Base-by-base conservation (phyloP, 441 rosid genomes). In the Croton laevigatus region DNA sequence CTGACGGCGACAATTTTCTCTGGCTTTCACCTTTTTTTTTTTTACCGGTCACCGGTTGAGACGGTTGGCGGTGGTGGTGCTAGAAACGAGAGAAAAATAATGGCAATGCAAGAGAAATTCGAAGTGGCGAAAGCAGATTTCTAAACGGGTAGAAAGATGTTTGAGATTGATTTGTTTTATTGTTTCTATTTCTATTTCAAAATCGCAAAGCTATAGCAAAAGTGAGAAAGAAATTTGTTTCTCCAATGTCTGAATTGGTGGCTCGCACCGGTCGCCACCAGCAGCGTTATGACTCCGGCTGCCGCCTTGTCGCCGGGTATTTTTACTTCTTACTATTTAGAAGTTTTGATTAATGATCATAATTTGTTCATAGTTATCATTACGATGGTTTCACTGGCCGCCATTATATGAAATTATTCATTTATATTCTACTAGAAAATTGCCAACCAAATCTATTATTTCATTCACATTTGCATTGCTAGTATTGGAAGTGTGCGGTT, bases 241-340 rank as follows among this genome's bases (percentile, higher is more conserved):
- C 44, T 49, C 19, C 53, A 16, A 94, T 87, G 99, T 87, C 91
- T 83, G 97, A 86, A 79, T 94, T 92, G 87, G 99, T 89, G 68
- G 99, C 97, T 79, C 96, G 97, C 66, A 94, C 97, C 48, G 99
- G 98, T 88, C 97, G 98, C 73, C 98, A 86, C 81, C 97, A 89
- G 82, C 99, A 94, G 73, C 95, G 96, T 3, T 90, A 94, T 78
- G 89, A 89, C 76, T 86, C 79, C 70, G 97, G 99, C 38, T 88
- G 87, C 66, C 99, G 97, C 79, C 98, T 92, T 84, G 89, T 94
- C 38, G 97, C 98, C 68, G 99, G 97, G 96, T 94, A 87, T 6
- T 49, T 49, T 49, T 40, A 40, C 44, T 5, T 4, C 1, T 40
- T 40, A 8, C 44, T 40, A 27, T 27, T 27, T 27, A 27, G 32